These are phyloP conservation scores for Cystoderma amianthinum DNA, from an alignment of 768 basidiomycete species.

Conservation along the genomic window DNA sequence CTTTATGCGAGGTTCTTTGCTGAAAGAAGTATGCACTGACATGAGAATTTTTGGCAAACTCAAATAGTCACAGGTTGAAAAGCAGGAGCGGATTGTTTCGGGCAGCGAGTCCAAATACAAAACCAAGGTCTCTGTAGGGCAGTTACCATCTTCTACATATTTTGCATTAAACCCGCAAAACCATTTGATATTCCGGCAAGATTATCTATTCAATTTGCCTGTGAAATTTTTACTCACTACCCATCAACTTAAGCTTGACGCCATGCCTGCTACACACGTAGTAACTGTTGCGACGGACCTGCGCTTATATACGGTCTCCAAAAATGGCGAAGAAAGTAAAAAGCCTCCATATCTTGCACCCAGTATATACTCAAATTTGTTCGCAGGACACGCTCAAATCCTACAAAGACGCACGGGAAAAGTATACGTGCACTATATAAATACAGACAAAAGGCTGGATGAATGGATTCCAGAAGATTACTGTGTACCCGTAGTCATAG, in stretches of 20 bases:
- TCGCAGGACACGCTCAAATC: conserved; percentile 41
- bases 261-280: conserved; percentile 23
- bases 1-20: too few species aligned
- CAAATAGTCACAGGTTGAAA: not conserved
- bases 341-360: conserved; percentile 6
- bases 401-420: conserved; percentile 43
- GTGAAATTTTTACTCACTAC: too few species aligned
- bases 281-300: conserved; percentile 16
- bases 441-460: conserved; percentile 66
- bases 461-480: conserved; percentile 56
- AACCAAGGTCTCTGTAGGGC: too few species aligned
- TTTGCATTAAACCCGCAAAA: too few species aligned
- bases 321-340: conserved; percentile 24
- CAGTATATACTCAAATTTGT: too few species aligned
- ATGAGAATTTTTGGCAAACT: too few species aligned
- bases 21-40: too few species aligned
- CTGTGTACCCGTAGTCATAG: conserved; percentile 21
- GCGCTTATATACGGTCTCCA: conserved; percentile 22
- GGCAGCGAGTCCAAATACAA: too few species aligned
- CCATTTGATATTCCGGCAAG: too few species aligned
- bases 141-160: too few species aligned
- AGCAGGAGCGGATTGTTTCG: conserved; percentile 10
- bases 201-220: too few species aligned
- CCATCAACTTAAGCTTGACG: too few species aligned
- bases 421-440: conserved; percentile 68